A percentile compares a stretch with the other conserved stretches of the same genome.
Conservation (phyloP, 176 grass and related monocot genomes). For the Triticum dicoccoides region DNA sequence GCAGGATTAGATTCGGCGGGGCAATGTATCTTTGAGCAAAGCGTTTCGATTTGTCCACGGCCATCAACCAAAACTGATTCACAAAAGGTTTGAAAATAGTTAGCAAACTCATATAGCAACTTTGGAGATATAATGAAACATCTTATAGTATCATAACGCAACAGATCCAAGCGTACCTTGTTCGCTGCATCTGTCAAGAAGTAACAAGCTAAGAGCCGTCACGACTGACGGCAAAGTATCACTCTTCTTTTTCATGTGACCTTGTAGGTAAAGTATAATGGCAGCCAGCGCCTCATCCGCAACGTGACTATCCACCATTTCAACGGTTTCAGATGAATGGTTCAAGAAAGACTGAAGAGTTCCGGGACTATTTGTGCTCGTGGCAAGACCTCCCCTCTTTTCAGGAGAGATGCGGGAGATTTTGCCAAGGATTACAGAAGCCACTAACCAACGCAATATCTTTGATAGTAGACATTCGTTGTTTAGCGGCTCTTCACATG, state of each 20-base stretch:
- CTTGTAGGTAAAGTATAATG: constrained; percentile 77
- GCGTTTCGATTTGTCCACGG: constrained; percentile 38
- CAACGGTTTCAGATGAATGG: constrained; percentile 31
- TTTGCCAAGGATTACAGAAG: constrained; percentile 83
- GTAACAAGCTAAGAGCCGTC: constrained; percentile 63
- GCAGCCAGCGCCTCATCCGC: constrained; percentile 56
- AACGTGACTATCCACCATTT: constrained; percentile 17
- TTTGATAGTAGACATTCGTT: constrained; percentile 58
- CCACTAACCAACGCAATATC: constrained; percentile 67
- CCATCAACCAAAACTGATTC: constrained; percentile 46
- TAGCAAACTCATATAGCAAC: background rate
- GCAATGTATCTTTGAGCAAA: constrained; percentile 66
- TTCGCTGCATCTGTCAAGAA: constrained; percentile 37
- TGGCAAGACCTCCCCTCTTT: constrained; percentile 39
- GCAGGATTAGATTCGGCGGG: constrained; percentile 67
- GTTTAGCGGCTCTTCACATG: constrained; percentile 35
- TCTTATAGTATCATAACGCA: constrained; percentile 20
- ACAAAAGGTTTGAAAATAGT: background rate
- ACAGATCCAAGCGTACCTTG: constrained; percentile 34
- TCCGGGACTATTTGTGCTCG: constrained; percentile 28
- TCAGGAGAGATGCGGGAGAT: constrained; percentile 49
- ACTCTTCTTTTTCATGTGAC: constrained; percentile 42
- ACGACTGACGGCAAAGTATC: constrained; percentile 54
- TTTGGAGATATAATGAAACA: background rate
- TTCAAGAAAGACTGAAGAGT: constrained; percentile 55